Conservation (phyloP, 108 stramenopile species). For the Cafeteria roenbergensis region DNA sequence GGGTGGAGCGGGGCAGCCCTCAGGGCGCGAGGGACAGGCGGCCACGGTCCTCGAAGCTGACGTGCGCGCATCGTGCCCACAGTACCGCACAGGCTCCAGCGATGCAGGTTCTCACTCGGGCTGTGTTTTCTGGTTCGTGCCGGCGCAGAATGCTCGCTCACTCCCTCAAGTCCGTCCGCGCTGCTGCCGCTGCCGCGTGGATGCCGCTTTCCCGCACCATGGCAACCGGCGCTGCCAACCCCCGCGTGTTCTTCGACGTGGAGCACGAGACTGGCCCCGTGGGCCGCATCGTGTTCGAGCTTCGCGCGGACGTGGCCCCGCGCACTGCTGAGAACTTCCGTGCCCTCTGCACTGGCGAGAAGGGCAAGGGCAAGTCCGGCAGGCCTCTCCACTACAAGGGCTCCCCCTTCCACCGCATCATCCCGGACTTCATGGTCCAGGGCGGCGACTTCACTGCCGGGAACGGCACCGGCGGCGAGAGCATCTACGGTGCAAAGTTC, state of each 20-base stretch:
- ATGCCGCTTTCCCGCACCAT: too few species aligned
- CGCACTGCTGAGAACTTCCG: slow-evolving; percentile 75
- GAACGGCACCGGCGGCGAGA: slow-evolving; percentile 83
- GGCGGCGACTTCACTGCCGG: slow-evolving; percentile 86
- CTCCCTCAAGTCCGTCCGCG: too few species aligned
- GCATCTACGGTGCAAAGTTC: slow-evolving; percentile 61
- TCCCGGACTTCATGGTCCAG: slow-evolving; percentile 70
- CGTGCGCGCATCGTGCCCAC: too few species aligned
- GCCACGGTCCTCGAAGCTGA: too few species aligned
- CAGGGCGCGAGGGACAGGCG: too few species aligned
- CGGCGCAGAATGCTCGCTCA: too few species aligned
- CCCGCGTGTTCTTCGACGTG: slow-evolving; percentile 23
- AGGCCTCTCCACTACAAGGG: slow-evolving; percentile 60
- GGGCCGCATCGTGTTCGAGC: slow-evolving; percentile 13
- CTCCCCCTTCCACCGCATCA: slow-evolving; percentile 59
- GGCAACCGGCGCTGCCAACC: too few species aligned
- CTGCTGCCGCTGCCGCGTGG: too few species aligned
- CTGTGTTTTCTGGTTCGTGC: too few species aligned
- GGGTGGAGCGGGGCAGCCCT: too few species aligned
- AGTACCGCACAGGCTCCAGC: too few species aligned
- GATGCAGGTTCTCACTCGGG: too few species aligned
- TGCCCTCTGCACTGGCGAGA: slow-evolving; percentile 50
- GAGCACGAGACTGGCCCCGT: slow-evolving; percentile 44
- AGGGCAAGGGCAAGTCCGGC: slow-evolving; percentile 54
- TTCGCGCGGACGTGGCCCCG: slow-evolving; percentile 34